These are phyloP conservation scores for Thymus quinquecostatus DNA, from an alignment of 257 asterid genomes.

Conservation along the genomic window DNA sequence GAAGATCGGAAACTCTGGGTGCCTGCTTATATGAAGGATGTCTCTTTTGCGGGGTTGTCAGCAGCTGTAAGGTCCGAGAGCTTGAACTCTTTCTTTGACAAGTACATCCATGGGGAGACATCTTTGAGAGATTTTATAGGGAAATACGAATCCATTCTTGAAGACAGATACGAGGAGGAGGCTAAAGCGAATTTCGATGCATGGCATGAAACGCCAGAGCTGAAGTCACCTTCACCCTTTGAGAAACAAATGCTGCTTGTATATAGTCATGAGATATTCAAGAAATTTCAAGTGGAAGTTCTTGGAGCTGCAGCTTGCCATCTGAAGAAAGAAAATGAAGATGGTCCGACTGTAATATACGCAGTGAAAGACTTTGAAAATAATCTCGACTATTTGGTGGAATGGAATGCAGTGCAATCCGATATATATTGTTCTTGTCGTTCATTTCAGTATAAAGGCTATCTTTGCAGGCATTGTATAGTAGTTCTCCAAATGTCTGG, in stretches of 20 bases:
- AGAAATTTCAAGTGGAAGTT: slow-evolving; percentile 81
- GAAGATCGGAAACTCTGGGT: slow-evolving; percentile 81
- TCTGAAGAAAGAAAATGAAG: slow-evolving; percentile 74
- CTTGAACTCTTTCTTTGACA: slow-evolving; percentile 68
- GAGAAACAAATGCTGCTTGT: slow-evolving; percentile 82
- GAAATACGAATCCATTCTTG: slow-evolving; percentile 59
- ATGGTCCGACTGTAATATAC: slow-evolving; percentile 50
- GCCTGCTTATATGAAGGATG: slow-evolving; percentile 68
- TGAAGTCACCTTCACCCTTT: slow-evolving; percentile 91
- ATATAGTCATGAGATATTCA: slow-evolving; percentile 82
- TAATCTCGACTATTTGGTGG: slow-evolving; percentile 68
- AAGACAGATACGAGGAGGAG: slow-evolving; percentile 85
- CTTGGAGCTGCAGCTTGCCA: slow-evolving; percentile 96
- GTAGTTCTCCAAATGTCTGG: slow-evolving; percentile 99
- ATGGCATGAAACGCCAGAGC: slow-evolving; percentile 93
- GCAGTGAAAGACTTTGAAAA: slow-evolving; percentile 73
- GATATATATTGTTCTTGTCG: slow-evolving; percentile 72
- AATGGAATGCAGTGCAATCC: slow-evolving; percentile 63
- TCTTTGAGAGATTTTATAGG: slow-evolving; percentile 67
- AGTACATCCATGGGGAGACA: slow-evolving; percentile 63
- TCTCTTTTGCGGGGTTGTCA: slow-evolving; percentile 73
- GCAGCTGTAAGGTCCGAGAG: slow-evolving; percentile 74
- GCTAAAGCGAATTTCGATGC: slow-evolving; percentile 91
- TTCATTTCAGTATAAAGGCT: slow-evolving; percentile 78
- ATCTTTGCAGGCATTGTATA: slow-evolving; percentile 85